Base-by-base conservation (phyloP, 371 early-diverging fungal species). In the Apophysomyces ossiformis region DNA sequence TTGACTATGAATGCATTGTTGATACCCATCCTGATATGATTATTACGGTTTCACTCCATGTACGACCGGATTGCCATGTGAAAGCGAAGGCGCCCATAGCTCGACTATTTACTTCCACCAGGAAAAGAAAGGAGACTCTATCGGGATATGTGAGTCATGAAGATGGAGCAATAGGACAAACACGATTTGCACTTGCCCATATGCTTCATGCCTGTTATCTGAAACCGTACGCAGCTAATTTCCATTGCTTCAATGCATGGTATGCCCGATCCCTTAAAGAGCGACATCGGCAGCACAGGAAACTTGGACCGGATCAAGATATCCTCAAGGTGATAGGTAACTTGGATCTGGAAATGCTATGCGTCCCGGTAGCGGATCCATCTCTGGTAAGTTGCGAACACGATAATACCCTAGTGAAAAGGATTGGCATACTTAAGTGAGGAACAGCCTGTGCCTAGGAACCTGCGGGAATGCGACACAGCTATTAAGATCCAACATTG, bases 201-300 rank as follows among this genome's bases (percentile, higher is more conserved):
- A 80, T 83, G 79, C 32, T 81, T 1, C 77, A 74, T 8, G 84
- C 71, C 0, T 81, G 84, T 63, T 58, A 66, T 37, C 69, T 74
- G 56, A 74, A 70, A 7, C 41, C 72, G 1, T 81, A 80, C 58
- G 62, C 63, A n/a, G 76, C 81, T 11, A 74, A 60, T 3, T 83
- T 83, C 38, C 74, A 77, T 62, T 81, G 81, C 36, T 77, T 81
- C 39, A 83, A 83, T 63, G 77, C 78, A 7, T 83, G 84, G 84
- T 70, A 67, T 37, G 63, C 71, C 4, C 59, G 67, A 9, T 64
- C 57, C 45, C 43, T 60, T 50, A 58, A 39, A 36, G 43, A 58
- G 44, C 21, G 46, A 58, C 50, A 59, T 54, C 36, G 60, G 64
- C 36, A 54, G 60, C 47, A 59, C n/a, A 44, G 63, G 37, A 58